Percentiles rank a stretch among this genome's conserved stretches.
Evolutionary conservation across 2,329 filamentous ascomycete genomes (phyloP).

Genomic region (Pseudogymnoascus sp.): DNA sequence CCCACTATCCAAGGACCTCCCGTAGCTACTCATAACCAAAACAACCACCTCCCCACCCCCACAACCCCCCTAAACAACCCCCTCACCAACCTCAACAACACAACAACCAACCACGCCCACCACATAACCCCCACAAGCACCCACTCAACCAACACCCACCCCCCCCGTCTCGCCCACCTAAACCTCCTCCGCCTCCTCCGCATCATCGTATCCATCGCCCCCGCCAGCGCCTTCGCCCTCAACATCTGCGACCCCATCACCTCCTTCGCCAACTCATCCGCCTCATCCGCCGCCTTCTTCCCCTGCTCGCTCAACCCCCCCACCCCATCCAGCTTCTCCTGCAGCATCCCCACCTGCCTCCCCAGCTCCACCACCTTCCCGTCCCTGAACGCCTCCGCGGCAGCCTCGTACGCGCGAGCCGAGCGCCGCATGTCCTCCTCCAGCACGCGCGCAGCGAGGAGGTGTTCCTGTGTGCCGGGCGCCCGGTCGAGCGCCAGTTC

Average conservation of each 20-base stretch:
- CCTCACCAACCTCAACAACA: conserved; percentile 58
- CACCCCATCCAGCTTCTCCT: conserved; percentile 39
- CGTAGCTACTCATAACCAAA: conserved; percentile 51
- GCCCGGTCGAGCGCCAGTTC: conserved; percentile 13
- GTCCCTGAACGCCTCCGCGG: conserved; percentile 49
- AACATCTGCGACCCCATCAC: conserved; percentile 69
- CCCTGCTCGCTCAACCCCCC: conserved; percentile 31
- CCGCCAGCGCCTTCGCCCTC: conserved; percentile 70
- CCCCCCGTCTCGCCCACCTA: conserved; percentile 64
- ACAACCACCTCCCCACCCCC: conserved; percentile 63
- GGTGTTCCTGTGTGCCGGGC: conserved; percentile 28
- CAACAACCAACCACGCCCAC: conserved; percentile 87
- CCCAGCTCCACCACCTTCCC: conserved; percentile 47
- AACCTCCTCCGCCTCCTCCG: conserved; percentile 58
- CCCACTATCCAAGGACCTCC: not conserved
- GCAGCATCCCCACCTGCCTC: conserved; percentile 17
- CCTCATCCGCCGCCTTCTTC: conserved; percentile 63
- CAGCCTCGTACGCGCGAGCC: conserved; percentile 41
- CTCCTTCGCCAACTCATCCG: conserved; percentile 69
- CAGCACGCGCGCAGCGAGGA: conserved; percentile 44
- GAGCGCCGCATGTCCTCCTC: conserved; percentile 38
- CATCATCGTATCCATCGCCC: conserved; percentile 69
- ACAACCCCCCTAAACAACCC: conserved; percentile 53
- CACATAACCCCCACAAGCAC: conserved; percentile 81
- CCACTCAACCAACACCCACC: conserved; percentile 84